These are phyloP conservation scores for Pontederia crassipes DNA, from an alignment of 176 grass and related monocot genomes.

Conservation along the genomic window DNA sequence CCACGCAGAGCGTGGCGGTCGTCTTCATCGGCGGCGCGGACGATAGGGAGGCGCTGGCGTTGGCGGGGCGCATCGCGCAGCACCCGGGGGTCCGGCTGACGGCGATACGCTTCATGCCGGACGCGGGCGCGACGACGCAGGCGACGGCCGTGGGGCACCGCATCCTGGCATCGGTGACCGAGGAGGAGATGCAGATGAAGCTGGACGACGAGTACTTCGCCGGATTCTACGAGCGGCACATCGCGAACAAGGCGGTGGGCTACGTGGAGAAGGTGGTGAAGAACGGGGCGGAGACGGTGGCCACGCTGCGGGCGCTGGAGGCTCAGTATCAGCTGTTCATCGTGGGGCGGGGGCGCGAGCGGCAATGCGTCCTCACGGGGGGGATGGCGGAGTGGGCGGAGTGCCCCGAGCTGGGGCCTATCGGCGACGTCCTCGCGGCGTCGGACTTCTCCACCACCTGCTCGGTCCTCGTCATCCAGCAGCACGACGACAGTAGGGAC, in stretches of 20 bases:
- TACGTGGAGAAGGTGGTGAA: slow-evolving; percentile 71
- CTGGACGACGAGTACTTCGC: slow-evolving; percentile 69
- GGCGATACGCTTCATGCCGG: slow-evolving; percentile 52
- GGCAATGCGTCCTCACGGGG: slow-evolving; percentile 29
- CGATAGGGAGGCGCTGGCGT: slow-evolving; percentile 60
- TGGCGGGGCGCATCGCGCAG: slow-evolving; percentile 36
- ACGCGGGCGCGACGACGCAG: slow-evolving; percentile 19
- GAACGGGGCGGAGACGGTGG: slow-evolving; percentile 52
- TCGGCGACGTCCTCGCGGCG: slow-evolving; percentile 77
- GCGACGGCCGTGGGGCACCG: slow-evolving; percentile 9
- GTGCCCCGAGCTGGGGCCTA: slow-evolving; percentile 76
- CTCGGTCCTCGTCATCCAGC: slow-evolving; percentile 69
- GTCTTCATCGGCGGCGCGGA: slow-evolving; percentile 73
- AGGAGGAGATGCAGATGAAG: slow-evolving; percentile 47
- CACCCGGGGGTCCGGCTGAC: slow-evolving; percentile 37
- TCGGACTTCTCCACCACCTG: slow-evolving; percentile 57
- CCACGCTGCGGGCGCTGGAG: slow-evolving; percentile 35
- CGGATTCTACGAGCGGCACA: slow-evolving; percentile 55
- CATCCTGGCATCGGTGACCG: slow-evolving; percentile 17
- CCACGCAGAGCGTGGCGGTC: slow-evolving; percentile 22
- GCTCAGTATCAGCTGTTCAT: slow-evolving; percentile 48
- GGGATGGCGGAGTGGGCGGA: slow-evolving; percentile 66
- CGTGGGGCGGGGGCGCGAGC: slow-evolving; percentile 35
- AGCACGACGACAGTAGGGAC: slow-evolving; percentile 21
- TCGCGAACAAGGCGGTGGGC: slow-evolving; percentile 26